These are phyloP conservation scores for Miscanthus sacchariflorus DNA, from an alignment of 202 grass and related monocot genomes.

Conservation along the genomic window DNA sequence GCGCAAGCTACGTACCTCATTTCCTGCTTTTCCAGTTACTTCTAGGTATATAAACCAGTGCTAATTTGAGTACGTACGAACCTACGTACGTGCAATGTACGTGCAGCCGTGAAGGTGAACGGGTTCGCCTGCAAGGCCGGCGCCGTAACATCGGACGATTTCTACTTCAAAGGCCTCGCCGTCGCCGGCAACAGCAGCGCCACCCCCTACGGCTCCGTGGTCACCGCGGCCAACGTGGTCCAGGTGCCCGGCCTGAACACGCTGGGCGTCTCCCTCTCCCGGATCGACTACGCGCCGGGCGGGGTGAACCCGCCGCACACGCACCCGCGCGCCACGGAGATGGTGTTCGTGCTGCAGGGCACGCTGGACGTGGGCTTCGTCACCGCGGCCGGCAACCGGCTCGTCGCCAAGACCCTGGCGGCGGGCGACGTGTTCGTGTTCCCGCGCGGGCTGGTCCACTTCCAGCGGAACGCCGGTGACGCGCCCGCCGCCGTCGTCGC, in stretches of 20 bases:
- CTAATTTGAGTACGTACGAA: no score
- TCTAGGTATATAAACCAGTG: background rate
- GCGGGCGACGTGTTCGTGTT: background rate
- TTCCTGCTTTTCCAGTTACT: background rate
- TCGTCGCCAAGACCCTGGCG: background rate
- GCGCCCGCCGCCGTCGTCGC: background rate
- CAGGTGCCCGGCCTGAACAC: background rate
- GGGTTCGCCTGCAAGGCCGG: slow-evolving; percentile 61
- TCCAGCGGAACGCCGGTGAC: background rate
- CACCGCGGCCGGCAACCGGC: background rate
- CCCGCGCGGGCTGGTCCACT: background rate
- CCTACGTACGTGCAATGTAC: background rate
- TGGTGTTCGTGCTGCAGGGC: background rate
- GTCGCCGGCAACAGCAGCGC: background rate
- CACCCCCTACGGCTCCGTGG: background rate
- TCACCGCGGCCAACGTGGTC: background rate
- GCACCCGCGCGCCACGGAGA: background rate
- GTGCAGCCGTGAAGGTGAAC: slow-evolving; percentile 62
- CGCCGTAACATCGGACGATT: slow-evolving; percentile 55
- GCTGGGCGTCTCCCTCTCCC: background rate
- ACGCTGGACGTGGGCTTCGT: background rate
- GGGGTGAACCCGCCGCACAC: background rate
- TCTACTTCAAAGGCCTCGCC: slow-evolving; percentile 65
- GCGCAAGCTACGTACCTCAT: background rate
- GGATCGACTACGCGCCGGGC: background rate